Evolutionary conservation across 1,284 basidiomycete genomes (phyloP), one percentile per base, ranked within the genome.

Genomic region (Cutaneotrichosporon sp.): DNA sequence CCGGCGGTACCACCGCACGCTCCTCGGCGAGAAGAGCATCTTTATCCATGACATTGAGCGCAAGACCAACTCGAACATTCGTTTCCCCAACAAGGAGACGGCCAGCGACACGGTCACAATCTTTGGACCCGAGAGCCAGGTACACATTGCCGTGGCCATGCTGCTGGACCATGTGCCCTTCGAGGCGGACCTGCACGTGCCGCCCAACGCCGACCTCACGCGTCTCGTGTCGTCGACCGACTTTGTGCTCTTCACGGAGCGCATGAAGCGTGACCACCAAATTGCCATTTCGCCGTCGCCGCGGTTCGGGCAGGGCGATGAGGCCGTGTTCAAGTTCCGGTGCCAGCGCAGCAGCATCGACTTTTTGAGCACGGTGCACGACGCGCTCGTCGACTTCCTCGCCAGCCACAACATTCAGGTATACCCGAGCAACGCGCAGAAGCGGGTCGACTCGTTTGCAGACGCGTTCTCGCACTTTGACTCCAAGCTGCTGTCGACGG

Each of bases 401-500:
- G 78, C 87, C 47, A 84, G 84, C 58, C 85, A 92, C 65, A 90
- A 88, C 64, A 69, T 77, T 51, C 72, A 75, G 49, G 73, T 78
- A 4, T 77, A 76, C 52, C 74, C 74, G 10, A 64, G 74, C 1
- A 66, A 69, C 18, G 66, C 69, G 7, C 52, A 59, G n/a, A 69
- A 70, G 47, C 57, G 57, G 2, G 86, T 86, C 23, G 93, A 97
- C 70, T 91, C 90, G 4, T 94, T 94, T 67, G 87, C 91, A 21
- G 90, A 94, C 66, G 88, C 92, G 1, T 93, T 97, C 79, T 88
- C 91, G 33, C 92, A 96, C 73, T 97, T 97, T 74, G 90, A 96
- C 70, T 92, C 88, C 76, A 96, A 94, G 76, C 84, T 97, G 2
- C 79, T 94, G 37, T 85, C 88, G 1, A 85, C 87, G 18, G 83